phyloP scores from a whole-genome alignment of 2,329 filamentous ascomycete genomes.

The Arthroderma sp. region DNA sequence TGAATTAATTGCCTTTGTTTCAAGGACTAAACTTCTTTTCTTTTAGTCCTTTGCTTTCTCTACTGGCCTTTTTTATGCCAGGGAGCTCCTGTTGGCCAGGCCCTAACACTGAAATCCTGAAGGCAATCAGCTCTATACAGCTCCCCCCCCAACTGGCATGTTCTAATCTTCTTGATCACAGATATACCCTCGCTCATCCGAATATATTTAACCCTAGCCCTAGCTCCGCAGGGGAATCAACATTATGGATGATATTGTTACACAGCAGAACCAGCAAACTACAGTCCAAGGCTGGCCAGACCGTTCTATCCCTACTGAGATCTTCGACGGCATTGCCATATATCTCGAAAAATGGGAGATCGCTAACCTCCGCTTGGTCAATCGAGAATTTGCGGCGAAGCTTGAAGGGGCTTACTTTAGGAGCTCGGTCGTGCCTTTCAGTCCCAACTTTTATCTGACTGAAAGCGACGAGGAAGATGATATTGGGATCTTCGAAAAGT shows the following conservation, averaged over 20 bases:
- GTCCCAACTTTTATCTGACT: slow-evolving; percentile 42
- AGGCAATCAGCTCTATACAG: too few species aligned
- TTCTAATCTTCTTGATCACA: too few species aligned
- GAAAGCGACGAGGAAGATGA: slow-evolving; percentile 22
- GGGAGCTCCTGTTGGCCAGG: too few species aligned
- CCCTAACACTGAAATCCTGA: too few species aligned
- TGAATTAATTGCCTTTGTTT: too few species aligned
- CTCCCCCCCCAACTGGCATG: too few species aligned
- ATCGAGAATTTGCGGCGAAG: slow-evolving; percentile 44
- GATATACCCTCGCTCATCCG: too few species aligned
- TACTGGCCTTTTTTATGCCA: too few species aligned
- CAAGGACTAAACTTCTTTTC: too few species aligned
- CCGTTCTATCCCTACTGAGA: slow-evolving; percentile 43
- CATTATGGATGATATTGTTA: background rate
- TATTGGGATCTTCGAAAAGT: slow-evolving; percentile 41
- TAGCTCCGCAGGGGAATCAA: background rate
- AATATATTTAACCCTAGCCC: too few species aligned
- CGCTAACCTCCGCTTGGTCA: slow-evolving; percentile 49
- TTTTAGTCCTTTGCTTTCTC: too few species aligned
- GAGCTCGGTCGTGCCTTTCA: slow-evolving; percentile 53
- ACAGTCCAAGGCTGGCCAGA: slow-evolving; percentile 25
- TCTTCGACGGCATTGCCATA: slow-evolving; percentile 45
- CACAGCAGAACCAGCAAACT: too few species aligned
- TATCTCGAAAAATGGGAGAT: slow-evolving; percentile 46
- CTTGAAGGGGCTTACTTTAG: slow-evolving; percentile 47